Percentiles rank a stretch among this genome's conserved stretches.
phyloP scores from a whole-genome alignment of 1,139 yeast genomes.

The Geotrichum reessii region DNA sequence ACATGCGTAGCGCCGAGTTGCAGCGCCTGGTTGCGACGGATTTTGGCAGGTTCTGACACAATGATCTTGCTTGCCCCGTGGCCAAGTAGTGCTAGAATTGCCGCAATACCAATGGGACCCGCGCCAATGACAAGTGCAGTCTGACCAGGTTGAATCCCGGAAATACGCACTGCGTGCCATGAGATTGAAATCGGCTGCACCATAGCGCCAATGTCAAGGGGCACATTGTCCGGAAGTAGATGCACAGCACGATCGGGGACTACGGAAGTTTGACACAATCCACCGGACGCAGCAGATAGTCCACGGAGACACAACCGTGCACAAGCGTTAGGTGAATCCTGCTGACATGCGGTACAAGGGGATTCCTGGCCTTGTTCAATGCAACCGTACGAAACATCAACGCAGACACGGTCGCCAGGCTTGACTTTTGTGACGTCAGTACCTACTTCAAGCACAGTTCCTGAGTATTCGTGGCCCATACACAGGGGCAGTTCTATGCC shows the following conservation, averaged over 20 bases:
- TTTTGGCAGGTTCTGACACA: conserved; percentile 55
- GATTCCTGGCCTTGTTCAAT: conserved; percentile 33
- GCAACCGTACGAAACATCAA: conserved; percentile 52
- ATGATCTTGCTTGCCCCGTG: conserved; percentile 50
- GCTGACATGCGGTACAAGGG: conserved; percentile 42
- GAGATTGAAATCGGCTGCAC: conserved; percentile 55
- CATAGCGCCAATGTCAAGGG: conserved; percentile 52
- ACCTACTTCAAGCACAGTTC: conserved; percentile 39
- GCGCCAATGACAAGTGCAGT: conserved; percentile 54
- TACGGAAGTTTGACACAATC: conserved; percentile 47
- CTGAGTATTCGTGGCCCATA: conserved; percentile 57
- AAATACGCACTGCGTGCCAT: conserved; percentile 53
- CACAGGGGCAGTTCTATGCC: conserved; percentile 35
- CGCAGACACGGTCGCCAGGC: conserved; percentile 43
- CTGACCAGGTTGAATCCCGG: conserved; percentile 39
- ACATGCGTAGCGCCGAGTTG: conserved; percentile 49
- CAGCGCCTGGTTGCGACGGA: conserved; percentile 50
- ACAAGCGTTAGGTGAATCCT: conserved; percentile 47
- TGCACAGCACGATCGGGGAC: conserved; percentile 38
- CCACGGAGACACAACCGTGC: conserved; percentile 43
- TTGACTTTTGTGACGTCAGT: conserved; percentile 33
- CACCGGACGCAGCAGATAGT: conserved; percentile 48
- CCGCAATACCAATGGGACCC: conserved; percentile 52
- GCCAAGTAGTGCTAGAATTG: conserved; percentile 47
- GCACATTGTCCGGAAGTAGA: conserved; percentile 43